A percentile compares a stretch with the other conserved stretches of the same genome.
These are phyloP conservation scores for Pseudogymnoascus sp. DNA, from an alignment of 2,329 filamentous ascomycete genomes.

Conservation along the genomic window DNA sequence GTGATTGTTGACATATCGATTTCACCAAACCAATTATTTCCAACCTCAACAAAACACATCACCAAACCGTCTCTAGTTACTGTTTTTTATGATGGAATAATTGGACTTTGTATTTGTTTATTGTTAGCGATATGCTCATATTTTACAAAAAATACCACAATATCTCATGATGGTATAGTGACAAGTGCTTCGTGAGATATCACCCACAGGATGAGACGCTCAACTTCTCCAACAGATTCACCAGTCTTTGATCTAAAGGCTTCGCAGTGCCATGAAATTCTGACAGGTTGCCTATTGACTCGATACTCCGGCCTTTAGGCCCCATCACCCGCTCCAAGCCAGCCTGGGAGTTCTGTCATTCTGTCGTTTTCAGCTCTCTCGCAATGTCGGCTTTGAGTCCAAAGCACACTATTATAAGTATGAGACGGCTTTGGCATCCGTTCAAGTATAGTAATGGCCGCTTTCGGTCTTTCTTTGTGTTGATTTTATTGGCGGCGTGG, in stretches of 20 bases:
- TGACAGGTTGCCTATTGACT: background rate
- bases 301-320: background rate
- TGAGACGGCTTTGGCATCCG: background rate
- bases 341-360: background rate
- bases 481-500: background rate
- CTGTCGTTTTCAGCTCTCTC: background rate
- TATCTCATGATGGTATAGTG: background rate
- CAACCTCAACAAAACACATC: background rate
- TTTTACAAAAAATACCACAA: background rate
- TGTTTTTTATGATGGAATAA: background rate
- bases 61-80: background rate
- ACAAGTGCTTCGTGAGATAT: background rate
- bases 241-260: background rate
- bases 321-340: background rate
- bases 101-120: background rate
- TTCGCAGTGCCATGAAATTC: background rate
- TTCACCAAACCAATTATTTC: background rate
- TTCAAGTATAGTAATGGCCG: background rate
- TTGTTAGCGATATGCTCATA: background rate
- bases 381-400: background rate
- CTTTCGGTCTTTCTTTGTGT: constrained; percentile 2
- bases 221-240: background rate
- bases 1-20: background rate
- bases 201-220: background rate
- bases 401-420: background rate